phyloP scores from a whole-genome alignment of 108 stramenopile species.

The Skeletonema menzelii region DNA sequence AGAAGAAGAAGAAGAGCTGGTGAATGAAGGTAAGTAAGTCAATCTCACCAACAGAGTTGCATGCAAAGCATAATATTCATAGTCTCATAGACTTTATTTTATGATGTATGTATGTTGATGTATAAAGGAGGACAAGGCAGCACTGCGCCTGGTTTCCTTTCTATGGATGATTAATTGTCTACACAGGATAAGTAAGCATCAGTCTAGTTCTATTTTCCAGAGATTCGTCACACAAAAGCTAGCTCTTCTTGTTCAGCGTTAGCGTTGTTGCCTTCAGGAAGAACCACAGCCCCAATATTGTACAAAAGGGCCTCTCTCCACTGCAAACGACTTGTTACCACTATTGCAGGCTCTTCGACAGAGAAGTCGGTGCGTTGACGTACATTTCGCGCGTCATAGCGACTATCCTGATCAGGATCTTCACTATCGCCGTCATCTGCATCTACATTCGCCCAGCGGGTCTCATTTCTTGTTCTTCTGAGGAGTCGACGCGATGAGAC shows the following conservation, averaged over 20 bases:
- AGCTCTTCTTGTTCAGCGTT: not conserved
- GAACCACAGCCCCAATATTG: slow-evolving; percentile 62
- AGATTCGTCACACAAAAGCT: not conserved
- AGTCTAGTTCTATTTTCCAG: not conserved
- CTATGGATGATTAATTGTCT: no score
- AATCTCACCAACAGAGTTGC: no score
- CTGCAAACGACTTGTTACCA: slow-evolving; percentile 57
- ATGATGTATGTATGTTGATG: no score
- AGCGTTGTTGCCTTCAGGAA: slow-evolving; percentile 72
- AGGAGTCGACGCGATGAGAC: slow-evolving; percentile 35
- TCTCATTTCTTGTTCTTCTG: slow-evolving; percentile 51
- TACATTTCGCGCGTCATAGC: slow-evolving; percentile 25
- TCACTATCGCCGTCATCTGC: slow-evolving; percentile 46
- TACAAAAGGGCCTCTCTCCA: slow-evolving; percentile 86
- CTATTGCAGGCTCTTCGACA: slow-evolving; percentile 59
- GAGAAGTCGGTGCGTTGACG: slow-evolving; percentile 22
- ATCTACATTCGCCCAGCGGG: slow-evolving; percentile 43
- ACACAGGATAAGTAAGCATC: no score
- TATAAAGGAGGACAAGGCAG: no score
- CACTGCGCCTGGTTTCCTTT: no score
- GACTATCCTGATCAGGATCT: slow-evolving; percentile 13
- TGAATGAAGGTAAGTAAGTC: no score
- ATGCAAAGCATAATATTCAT: no score
- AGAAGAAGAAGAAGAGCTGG: no score
- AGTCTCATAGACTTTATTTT: no score